Base-by-base conservation (phyloP, 805 yeast species). In the Starmerella floricola region DNA sequence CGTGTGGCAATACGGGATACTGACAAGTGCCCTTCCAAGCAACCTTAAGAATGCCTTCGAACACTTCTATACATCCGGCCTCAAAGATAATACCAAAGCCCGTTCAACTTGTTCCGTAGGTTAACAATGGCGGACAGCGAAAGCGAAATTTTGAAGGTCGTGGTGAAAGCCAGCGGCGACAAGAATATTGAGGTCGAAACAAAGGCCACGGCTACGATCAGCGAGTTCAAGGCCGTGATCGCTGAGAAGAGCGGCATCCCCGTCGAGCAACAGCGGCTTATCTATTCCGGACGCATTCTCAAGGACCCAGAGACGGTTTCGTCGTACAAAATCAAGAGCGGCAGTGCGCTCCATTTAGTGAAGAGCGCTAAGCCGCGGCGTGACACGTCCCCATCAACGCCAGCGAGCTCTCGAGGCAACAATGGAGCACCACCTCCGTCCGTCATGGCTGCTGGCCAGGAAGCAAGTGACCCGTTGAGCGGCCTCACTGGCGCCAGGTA, bases 401-500 rank as follows among this genome's bases (percentile, higher is more conserved):
- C 59, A 11, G 17, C 59, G n/a, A 32, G 47, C 37, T 36, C 41
- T n/a, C 23, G 37, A 11, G 44, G 42, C 51, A n/a, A 42, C 55
- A 11, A 57, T 10, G 50, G 62, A 13, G 76, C 78, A 18, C 95
- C 96, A n/a, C 60, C 77, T 15, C 83, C 79, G 55, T 41, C 51
- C 10, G 36, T 36, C 11, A 70, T 88, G 36, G 75, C 94, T 3
- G 74, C 96, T 2, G 98, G 98, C 4, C 79, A 76, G 49, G 91
- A 88, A 11, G 72, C 93, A 0, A 83, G 79, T 62, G 85, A 91
- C 61, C 94, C 95, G 29, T 69, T 91, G 55, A 87, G 94, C 10
- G 95, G 81, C 50, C 68, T 88, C 50, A 88, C 97, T 0, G 88
- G 95, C 38, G 97, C 97, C 2, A 74, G 96, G 41, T 91, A 86